Conservation (phyloP, 495 filamentous ascomycete genomes). For the Penicillium cinerascens region DNA sequence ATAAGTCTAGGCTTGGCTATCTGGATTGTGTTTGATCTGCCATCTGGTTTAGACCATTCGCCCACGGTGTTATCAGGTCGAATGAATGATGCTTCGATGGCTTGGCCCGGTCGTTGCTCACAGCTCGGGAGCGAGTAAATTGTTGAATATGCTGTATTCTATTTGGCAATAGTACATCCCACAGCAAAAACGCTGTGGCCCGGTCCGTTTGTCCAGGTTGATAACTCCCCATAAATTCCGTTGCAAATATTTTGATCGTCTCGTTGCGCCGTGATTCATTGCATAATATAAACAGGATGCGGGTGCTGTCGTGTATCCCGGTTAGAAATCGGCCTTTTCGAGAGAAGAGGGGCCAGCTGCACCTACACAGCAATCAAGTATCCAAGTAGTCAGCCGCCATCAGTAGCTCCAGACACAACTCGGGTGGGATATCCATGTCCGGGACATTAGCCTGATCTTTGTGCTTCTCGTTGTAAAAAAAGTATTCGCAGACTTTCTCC, state of each 20-base stretch:
- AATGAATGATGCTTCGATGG: conserved; percentile 60
- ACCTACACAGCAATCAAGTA: conserved; percentile 24
- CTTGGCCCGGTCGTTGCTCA: background rate
- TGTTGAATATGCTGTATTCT: background rate
- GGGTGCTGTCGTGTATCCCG: background rate
- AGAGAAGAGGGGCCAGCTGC: background rate
- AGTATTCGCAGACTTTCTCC: conserved; percentile 89
- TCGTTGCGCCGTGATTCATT: conserved; percentile 21
- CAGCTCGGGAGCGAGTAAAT: background rate
- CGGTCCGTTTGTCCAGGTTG: background rate
- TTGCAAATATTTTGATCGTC: background rate
- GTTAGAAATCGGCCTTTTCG: background rate
- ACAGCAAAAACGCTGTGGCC: background rate
- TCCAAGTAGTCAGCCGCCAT: conserved; percentile 78
- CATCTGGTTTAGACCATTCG: conserved; percentile 76
- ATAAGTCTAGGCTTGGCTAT: background rate
- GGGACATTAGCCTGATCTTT: conserved; percentile 71
- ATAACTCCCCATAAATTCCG: conserved; percentile 12
- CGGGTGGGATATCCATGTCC: conserved; percentile 82
- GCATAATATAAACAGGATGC: background rate
- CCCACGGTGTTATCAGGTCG: conserved; percentile 47
- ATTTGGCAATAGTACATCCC: background rate
- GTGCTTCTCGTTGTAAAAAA: conserved; percentile 84
- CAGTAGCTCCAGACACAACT: conserved; percentile 75
- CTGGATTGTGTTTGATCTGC: conserved; percentile 45